Conservation (phyloP, 2,329 filamentous ascomycete species). For the Lachnellula subtilissima region DNA sequence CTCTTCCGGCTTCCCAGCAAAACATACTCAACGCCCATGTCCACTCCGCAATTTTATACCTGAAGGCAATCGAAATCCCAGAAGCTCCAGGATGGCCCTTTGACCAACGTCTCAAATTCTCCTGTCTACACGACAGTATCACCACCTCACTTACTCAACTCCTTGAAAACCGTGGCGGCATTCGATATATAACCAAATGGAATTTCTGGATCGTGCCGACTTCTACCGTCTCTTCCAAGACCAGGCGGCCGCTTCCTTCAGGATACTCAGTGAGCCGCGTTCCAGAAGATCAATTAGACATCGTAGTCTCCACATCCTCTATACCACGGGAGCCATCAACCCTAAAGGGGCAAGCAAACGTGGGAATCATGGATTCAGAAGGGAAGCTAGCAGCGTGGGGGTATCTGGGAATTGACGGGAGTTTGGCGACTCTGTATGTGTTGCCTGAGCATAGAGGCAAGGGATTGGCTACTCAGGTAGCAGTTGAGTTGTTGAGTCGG, state of each 20-base stretch:
- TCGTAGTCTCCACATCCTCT: slow-evolving; percentile 26
- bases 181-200: slow-evolving; percentile 19
- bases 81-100: slow-evolving; percentile 31
- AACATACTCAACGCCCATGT: slow-evolving; percentile 13
- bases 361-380: slow-evolving; percentile 17
- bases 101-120: slow-evolving; percentile 20
- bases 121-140: slow-evolving; percentile 19
- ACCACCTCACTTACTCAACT: slow-evolving; percentile 10
- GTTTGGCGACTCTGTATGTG: slow-evolving; percentile 29
- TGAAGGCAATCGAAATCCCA: slow-evolving; percentile 19
- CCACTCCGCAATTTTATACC: slow-evolving; percentile 13
- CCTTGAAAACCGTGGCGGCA: slow-evolving; percentile 9
- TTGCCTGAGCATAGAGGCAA: slow-evolving; percentile 23
- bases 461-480: slow-evolving; percentile 26
- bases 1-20: slow-evolving; percentile 8
- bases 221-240: background rate
- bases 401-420: slow-evolving; percentile 27
- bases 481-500: slow-evolving; percentile 16
- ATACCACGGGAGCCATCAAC: slow-evolving; percentile 24
- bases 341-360: slow-evolving; percentile 20
- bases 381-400: slow-evolving; percentile 26
- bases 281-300: slow-evolving; percentile 23
- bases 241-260: slow-evolving; percentile 8
- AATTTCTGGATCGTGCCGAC: slow-evolving; percentile 20
- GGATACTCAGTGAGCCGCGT: slow-evolving; percentile 19